Evolutionary conservation across 2,329 filamentous ascomycete genomes (phyloP).

Genomic region (Cytospora paraplurivora): DNA sequence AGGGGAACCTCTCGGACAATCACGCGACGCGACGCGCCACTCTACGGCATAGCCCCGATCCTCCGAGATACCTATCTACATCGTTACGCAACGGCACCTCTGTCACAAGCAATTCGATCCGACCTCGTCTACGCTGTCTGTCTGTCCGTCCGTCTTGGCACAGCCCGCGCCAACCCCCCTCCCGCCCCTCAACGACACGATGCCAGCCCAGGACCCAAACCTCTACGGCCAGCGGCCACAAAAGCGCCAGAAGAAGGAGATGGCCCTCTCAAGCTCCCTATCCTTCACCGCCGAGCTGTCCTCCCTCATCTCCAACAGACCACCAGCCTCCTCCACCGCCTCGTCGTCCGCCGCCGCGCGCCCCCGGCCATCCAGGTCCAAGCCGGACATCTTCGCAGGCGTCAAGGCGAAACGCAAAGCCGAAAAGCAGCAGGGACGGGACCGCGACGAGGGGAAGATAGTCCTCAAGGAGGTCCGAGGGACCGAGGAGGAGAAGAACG

Average conservation of each 20-base stretch:
- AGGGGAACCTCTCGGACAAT: neutral
- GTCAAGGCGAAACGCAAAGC: conserved; percentile 46
- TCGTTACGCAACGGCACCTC: neutral
- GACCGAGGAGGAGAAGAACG: conserved; percentile 64
- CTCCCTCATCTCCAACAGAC: conserved; percentile 65
- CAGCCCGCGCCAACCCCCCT: no score
- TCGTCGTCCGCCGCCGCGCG: conserved; percentile 48
- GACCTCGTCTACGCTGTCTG: neutral
- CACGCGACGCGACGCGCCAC: neutral
- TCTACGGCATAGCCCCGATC: neutral
- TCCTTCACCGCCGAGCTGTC: conserved; percentile 89
- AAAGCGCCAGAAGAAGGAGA: conserved; percentile 70
- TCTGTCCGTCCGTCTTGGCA: neutral
- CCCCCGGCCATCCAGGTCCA: conserved; percentile 56
- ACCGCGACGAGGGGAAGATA: conserved; percentile 52
- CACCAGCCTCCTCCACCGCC: conserved; percentile 47
- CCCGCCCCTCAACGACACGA: conserved; percentile 35
- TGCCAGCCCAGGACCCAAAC: conserved; percentile 62
- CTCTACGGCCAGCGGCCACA: conserved; percentile 76
- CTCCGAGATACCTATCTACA: neutral
- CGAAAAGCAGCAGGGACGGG: conserved; percentile 64
- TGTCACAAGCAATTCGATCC: neutral
- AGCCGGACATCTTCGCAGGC: conserved; percentile 68
- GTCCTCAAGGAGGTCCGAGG: conserved; percentile 55
- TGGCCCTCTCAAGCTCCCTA: conserved; percentile 71